Evolutionary conservation across 1,139 yeast genomes (phyloP), one percentile per base, ranked within the genome.

Genomic region (Yamadazyma blattariae): DNA sequence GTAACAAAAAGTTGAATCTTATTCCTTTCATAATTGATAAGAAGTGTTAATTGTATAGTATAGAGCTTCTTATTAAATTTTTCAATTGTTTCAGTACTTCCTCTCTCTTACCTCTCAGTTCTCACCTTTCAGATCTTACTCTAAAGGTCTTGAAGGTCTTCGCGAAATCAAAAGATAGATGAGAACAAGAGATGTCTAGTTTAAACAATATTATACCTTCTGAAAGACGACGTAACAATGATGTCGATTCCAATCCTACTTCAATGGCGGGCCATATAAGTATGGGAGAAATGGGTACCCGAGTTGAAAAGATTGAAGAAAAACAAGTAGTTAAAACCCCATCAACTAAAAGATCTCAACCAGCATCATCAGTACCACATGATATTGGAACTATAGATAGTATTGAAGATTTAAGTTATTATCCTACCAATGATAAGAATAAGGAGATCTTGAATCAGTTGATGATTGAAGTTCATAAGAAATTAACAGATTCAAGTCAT

Each of bases 211-310:
- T 85, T 46, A 68, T 82, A 24, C 69, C 74, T 42, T 73, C 76
- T 44, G 87, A 79, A 47, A 27, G 38, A 24, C 27, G 30, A n/a
- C 67, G 74, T 30, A 17, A 17, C 7, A 63, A 59, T 26, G 78
- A 75, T 38, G 77, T 74, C 9, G 71, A 67, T 8, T 78, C 82
- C 12, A 77, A 72, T 31, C 96, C 96, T 1, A 75, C 76, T 35
- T 80, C 95, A 0, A 62, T 88, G 51, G 74, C 69, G 6, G 95
- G 95, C 1, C 77, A 71, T 39, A 67, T 88, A 16, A 61, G 78
- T 3, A 62, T 74, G 35, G 66, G 67, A 28, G 95, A 87, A 38
- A 77, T 88, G 83, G 96, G 97, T 0, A 52, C 76, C 4, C 56
- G 76, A 28, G 71, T 63, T 7, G 30, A 26, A 19, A 6, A 20